Conservation (phyloP, 2,329 filamentous ascomycete genomes). For the Pezicula rhizophila region DNA sequence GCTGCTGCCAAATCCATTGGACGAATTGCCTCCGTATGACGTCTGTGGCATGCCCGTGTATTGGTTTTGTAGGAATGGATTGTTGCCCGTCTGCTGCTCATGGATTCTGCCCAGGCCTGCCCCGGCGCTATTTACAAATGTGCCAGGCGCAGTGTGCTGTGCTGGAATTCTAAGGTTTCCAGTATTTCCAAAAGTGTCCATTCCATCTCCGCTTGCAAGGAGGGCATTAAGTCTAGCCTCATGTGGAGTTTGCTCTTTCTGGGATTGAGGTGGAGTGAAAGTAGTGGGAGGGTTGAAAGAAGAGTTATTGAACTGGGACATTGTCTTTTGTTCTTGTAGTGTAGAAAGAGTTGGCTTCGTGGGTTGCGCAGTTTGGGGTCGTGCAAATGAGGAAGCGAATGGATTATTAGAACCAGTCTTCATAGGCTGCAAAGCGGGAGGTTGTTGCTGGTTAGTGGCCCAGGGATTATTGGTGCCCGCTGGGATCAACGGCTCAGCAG, state of each 20-base stretch:
- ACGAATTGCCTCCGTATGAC: conserved; percentile 41
- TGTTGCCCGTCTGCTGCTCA: conserved; percentile 59
- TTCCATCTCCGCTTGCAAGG: conserved; percentile 79
- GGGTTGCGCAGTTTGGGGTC: conserved; percentile 48
- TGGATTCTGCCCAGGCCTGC: conserved; percentile 66
- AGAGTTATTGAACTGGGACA: conserved; percentile 35
- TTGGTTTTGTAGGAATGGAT: conserved; percentile 82
- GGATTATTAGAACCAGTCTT: conserved; percentile 97
- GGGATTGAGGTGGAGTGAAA: conserved; percentile 38
- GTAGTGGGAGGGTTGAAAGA: conserved; percentile 46
- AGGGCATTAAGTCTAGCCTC: conserved; percentile 79
- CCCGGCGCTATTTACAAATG: conserved; percentile 93
- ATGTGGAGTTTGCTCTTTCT: conserved; percentile 54
- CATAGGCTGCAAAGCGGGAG: conserved; percentile 66
- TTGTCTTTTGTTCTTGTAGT: conserved; percentile 78
- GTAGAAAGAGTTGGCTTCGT: conserved; percentile 67
- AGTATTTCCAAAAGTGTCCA: conserved; percentile 97
- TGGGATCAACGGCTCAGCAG: conserved; percentile 62
- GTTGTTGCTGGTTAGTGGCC: conserved; percentile 57
- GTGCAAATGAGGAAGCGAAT: conserved; percentile 71
- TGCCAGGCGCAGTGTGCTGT: conserved; percentile 92
- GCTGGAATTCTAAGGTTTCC: conserved; percentile 91
- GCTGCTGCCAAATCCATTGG: conserved; percentile 18
- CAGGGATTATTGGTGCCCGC: conserved; percentile 93
- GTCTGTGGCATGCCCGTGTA: conserved; percentile 70